Evolutionary conservation across 1,284 basidiomycete genomes (phyloP).

Genomic region (Trichosporon sp.): DNA sequence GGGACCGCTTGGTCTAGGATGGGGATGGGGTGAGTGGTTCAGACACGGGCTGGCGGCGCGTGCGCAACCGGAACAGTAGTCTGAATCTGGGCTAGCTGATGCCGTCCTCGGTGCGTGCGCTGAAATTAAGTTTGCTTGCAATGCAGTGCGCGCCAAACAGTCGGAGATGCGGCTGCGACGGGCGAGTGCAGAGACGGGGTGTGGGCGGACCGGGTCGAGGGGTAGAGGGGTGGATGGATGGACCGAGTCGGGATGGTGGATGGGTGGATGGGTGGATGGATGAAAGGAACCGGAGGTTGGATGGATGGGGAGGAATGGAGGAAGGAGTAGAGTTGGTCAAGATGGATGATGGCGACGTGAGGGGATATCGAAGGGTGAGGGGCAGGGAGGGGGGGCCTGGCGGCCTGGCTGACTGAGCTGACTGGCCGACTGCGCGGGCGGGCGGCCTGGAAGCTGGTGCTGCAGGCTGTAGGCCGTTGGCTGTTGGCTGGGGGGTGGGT

Average conservation of each 20-base stretch:
- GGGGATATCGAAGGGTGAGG: background rate
- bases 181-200: background rate
- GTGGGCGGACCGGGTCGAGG: background rate
- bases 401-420: no score
- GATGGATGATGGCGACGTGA: constrained; percentile 13
- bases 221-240: constrained; percentile 19
- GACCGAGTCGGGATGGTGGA: constrained; percentile 13
- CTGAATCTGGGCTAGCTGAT: background rate
- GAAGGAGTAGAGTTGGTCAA: background rate
- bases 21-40: constrained; percentile 4
- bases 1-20: background rate
- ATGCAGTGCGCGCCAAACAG: constrained; percentile 17
- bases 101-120: constrained; percentile 14
- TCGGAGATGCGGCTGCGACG: background rate
- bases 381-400: background rate
- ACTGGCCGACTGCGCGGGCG: background rate
- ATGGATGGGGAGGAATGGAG: constrained; percentile 3
- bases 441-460: background rate
- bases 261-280: constrained; percentile 23
- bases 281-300: constrained; percentile 23
- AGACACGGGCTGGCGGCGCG: constrained; percentile 19
- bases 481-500: background rate
- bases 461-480: no score
- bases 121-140: constrained; percentile 2
- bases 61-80: background rate